Base-by-base conservation (phyloP, 163 green algal species). In the Coccomyxa subellipsoidea region DNA sequence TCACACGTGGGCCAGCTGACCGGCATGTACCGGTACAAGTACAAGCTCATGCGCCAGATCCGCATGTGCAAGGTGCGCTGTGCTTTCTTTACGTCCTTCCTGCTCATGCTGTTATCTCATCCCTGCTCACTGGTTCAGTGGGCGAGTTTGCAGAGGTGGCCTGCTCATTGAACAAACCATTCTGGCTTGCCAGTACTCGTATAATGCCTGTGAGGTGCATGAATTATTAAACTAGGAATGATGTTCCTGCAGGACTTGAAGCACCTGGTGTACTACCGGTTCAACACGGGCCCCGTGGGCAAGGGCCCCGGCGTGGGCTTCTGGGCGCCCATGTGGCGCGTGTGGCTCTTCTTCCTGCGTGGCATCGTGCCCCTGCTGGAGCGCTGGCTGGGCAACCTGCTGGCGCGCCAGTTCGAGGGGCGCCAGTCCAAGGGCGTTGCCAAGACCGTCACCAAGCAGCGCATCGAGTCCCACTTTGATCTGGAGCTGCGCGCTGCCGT, bases 321-420 rank as follows among this genome's bases (percentile, higher is more conserved):
- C 90, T 99, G 97, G 97, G 97, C 97, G 34, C 97, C 97, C 66
- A 96, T 97, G 94, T 99, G 97, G 97, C 95, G 97, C 76, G 97
- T 99, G 80, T 99, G 97, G 97, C 92, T 99, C 29, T 99, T 99
- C 93, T 99, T 99, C 91, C 92, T 99, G 85, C 93, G 97, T 75
- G 97, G 97, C 81, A 95, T 99, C 73, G 95, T 99, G 78, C 97
- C 97, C 12, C 90, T 99, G 87, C 93, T 99, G 77, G 97, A 99
- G 91, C 90, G 97, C 34, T 99, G 97, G 97, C 94, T 99, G 73
- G 97, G 97, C 83, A 99, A 99, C 90, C 92, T 99, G 84, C 93
- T 99, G 81, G 97, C 97, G 0, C 87, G 97, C 21, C 97, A 99
- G 90, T 99, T 99, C 85, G 97, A 99, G 92, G 97, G 97, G 38